A percentile compares a stretch with the other conserved stretches of the same genome.
Conservation (phyloP, 768 basidiomycete genomes). For the Tulasnella sp. region DNA sequence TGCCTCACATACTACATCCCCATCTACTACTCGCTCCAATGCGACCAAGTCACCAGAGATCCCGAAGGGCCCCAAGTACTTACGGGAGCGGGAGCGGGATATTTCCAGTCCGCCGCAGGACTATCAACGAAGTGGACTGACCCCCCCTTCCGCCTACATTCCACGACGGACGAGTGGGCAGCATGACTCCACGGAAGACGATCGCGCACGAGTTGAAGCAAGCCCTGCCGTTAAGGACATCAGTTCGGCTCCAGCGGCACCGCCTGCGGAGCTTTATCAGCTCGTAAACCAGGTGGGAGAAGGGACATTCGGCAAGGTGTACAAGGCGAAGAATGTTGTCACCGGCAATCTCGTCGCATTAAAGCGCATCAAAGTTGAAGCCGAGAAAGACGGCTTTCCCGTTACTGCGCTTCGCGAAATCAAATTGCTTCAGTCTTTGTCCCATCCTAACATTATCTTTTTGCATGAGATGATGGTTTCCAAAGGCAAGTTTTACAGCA, state of each 20-base stretch:
- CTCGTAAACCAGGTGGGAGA: conserved; percentile 93
- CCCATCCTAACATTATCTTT: conserved; percentile 81
- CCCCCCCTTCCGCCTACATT: neutral
- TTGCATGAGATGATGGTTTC: conserved; percentile 99
- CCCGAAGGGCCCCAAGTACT: neutral
- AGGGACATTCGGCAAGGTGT: conserved; percentile 97
- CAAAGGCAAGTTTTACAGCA: conserved; percentile 52
- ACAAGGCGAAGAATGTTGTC: conserved; percentile 82
- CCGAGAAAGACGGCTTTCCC: conserved; percentile 95
- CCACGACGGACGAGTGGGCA: neutral
- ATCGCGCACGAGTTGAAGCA: neutral
- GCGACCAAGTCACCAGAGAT: neutral
- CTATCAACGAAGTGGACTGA: neutral
- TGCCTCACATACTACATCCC: neutral
- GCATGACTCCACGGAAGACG: neutral
- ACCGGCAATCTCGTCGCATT: conserved; percentile 77
- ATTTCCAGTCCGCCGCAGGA: neutral
- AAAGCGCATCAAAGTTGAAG: conserved; percentile 96
- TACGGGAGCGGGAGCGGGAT: neutral
- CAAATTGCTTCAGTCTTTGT: conserved; percentile 86
- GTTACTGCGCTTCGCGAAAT: conserved; percentile 99
- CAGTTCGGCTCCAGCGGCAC: neutral
- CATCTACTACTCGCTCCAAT: neutral
- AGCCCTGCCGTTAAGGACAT: neutral
- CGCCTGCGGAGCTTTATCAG: conserved; percentile 56